Conservation (phyloP, 495 filamentous ascomycete genomes). For the Podospora conica region DNA sequence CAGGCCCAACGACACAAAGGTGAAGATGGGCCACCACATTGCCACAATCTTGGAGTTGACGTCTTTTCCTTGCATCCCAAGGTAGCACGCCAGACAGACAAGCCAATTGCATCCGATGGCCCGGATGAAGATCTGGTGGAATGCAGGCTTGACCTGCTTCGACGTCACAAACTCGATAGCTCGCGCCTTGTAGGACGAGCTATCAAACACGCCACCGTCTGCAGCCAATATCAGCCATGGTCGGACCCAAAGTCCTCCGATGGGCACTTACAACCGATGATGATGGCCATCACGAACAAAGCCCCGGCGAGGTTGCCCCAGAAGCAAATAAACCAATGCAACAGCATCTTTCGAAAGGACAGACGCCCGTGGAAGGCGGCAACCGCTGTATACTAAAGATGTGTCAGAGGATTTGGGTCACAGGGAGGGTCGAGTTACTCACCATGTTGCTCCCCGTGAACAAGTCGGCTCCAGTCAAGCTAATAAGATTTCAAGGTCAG, state of each 20-base stretch:
- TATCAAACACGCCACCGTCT: slow-evolving; percentile 53
- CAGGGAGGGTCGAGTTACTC: slow-evolving; percentile 19
- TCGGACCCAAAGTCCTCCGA: neutral
- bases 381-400: slow-evolving; percentile 46
- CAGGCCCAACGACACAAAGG: slow-evolving; percentile 52
- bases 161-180: slow-evolving; percentile 47
- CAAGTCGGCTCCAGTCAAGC: slow-evolving; percentile 52
- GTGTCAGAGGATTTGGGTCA: neutral
- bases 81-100: slow-evolving; percentile 54
- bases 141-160: slow-evolving; percentile 52
- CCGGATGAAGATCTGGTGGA: slow-evolving; percentile 55
- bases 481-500: neutral
- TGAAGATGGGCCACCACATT: slow-evolving; percentile 61
- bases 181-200: slow-evolving; percentile 44
- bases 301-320: slow-evolving; percentile 55
- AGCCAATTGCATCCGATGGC: slow-evolving; percentile 62
- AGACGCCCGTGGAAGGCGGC: slow-evolving; percentile 49
- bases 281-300: slow-evolving; percentile 52
- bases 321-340: slow-evolving; percentile 54
- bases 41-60: slow-evolving; percentile 51
- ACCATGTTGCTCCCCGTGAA: slow-evolving; percentile 54
- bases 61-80: slow-evolving; percentile 51
- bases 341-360: slow-evolving; percentile 42
- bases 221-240: neutral
- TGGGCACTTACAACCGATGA: slow-evolving; percentile 49